Evolutionary conservation across 169 alveolate genomes (phyloP), one percentile per base, ranked within the genome.

Genomic region (Eimeria nieschulzi): DNA sequence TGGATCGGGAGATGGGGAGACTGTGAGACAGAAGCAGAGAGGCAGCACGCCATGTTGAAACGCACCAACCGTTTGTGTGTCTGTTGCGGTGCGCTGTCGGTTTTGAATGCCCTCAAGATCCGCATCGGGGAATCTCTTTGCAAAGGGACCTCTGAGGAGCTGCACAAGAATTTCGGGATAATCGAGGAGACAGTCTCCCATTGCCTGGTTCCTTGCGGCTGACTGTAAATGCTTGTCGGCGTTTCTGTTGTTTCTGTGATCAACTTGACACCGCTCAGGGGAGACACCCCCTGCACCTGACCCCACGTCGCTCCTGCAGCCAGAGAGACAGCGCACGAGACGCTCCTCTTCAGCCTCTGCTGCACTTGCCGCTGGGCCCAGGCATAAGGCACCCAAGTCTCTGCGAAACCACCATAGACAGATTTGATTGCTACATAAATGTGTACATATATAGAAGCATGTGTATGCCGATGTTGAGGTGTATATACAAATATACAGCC

Each of bases 331-430:
- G 46, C 26, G 76, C 76, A 66, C 76, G 15, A 17, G 39, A 6
- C 26, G 76, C 39, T 66, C 76, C 46, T 66, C 76, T 21, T 66
- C 76, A 23, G 76, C 76, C 23, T 66, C 76, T 9, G 76, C 76
- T 5, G 76, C 76, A 39, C 76, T 66, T n/a, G 76, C 76, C 7
- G 76, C 76, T 19, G 76, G 76, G 12, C 76, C 76, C 76, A 66
- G 23, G 76, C 76, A 66, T 6, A 66, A 26, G 12, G 76, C 76
- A 10, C 76, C 76, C 15, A 66, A 26, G 39, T 66, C 76, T 66
- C 76, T 66, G 76, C 23, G 0, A 66, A 5, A 13, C 7, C 17
- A 59, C 68, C 21, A 13, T 3, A 66, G 17, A 66, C 21, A 33
- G 3, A 33, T 33, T 33, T 33, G 46, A 33, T 33, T 33, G 46